Evolutionary conservation across 306 rosid species (phyloP).

Genomic region (Mimosa pudica): DNA sequence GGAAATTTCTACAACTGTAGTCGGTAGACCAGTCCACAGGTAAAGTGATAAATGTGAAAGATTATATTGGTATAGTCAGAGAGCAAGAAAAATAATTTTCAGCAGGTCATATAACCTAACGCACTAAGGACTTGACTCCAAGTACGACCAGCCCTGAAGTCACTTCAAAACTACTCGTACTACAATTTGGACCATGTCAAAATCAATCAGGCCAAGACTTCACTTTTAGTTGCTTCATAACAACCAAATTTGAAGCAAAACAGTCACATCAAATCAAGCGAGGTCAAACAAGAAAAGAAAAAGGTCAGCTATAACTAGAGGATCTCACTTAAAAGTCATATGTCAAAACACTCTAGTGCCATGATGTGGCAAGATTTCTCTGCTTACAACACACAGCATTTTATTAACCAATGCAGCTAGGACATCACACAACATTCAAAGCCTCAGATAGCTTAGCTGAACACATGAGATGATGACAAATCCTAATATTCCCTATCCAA

Average conservation of each 20-base stretch:
- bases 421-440: background rate
- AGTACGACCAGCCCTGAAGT: too few relatives aligned
- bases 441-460: background rate
- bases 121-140: slow-evolving; percentile 3
- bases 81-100: background rate
- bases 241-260: background rate
- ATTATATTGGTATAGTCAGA: background rate
- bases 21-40: slow-evolving; percentile 8
- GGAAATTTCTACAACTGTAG: background rate
- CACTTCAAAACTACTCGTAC: too few relatives aligned
- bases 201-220: background rate
- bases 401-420: background rate
- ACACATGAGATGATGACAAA: background rate
- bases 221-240: background rate
- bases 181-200: too few relatives aligned
- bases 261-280: slow-evolving; percentile 8
- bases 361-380: background rate
- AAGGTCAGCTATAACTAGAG: background rate
- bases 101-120: slow-evolving; percentile 1
- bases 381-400: background rate
- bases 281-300: slow-evolving; percentile 10
- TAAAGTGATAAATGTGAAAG: background rate
- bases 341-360: background rate
- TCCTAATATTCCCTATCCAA: background rate
- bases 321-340: background rate